phyloP scores from a whole-genome alignment of 495 filamentous ascomycete species.

The Cryomyces minteri region DNA sequence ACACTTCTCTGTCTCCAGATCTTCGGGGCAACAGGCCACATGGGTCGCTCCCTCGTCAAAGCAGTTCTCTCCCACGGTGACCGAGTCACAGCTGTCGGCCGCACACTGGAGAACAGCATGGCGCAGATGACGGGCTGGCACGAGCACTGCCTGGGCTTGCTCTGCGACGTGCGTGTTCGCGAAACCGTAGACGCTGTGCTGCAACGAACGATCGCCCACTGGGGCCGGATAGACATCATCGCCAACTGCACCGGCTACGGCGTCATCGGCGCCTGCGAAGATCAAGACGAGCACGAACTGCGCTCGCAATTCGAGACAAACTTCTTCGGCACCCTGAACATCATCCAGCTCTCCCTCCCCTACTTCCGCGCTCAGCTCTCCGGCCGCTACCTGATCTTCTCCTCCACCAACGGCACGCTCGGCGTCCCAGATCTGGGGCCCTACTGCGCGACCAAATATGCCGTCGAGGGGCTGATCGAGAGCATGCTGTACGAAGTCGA shows the following conservation, averaged over 20 bases:
- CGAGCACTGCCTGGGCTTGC: constrained; percentile 50
- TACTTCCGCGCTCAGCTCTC: constrained; percentile 58
- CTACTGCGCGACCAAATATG: constrained; percentile 93
- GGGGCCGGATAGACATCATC: constrained; percentile 73
- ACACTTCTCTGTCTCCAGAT: constrained; percentile 28
- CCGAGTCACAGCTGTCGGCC: constrained; percentile 74
- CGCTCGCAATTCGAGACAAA: constrained; percentile 96
- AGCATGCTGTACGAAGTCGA: constrained; percentile 91
- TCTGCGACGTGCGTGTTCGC: constrained; percentile 79
- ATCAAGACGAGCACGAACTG: constrained; percentile 88
- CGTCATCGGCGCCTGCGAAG: constrained; percentile 89
- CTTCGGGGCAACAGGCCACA: constrained; percentile 90
- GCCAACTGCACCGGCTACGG: constrained; percentile 74
- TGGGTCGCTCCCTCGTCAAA: constrained; percentile 79
- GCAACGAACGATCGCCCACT: constrained; percentile 45
- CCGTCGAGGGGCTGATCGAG: constrained; percentile 86
- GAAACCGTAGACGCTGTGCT: constrained; percentile 59
- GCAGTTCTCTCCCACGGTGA: constrained; percentile 65
- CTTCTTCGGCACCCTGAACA: constrained; percentile 84
- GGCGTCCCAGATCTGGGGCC: constrained; percentile 85
- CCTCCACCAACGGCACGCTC: constrained; percentile 70
- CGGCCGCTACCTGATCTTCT: constrained; percentile 85
- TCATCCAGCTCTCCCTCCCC: constrained; percentile 73
- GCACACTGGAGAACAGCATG: constrained; percentile 59
- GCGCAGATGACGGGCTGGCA: constrained; percentile 52